Evolutionary conservation across 2,329 filamentous ascomycete genomes (phyloP), one percentile per base, ranked within the genome.

Genomic region (Volutella citrinella): DNA sequence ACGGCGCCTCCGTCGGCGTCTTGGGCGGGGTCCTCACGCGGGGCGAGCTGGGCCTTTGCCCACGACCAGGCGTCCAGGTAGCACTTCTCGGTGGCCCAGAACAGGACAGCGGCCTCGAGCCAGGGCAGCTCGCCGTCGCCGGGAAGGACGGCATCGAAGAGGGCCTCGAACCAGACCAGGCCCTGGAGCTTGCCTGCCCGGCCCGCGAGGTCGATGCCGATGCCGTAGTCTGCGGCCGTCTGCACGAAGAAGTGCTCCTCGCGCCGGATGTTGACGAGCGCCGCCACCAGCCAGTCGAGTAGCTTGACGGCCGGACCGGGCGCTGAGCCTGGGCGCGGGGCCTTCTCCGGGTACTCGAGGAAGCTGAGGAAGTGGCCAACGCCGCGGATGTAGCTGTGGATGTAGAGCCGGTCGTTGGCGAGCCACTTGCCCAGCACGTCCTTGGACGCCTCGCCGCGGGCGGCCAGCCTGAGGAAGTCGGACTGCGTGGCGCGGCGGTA

Each of bases 41-140:
- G 42, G 3, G 50, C 45, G 13, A 63, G 54, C 46, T 70, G 60
- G 5, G 54, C 43, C 42, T 56, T 65, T 5, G 72, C 71, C 55
- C 68, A 73, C 9, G 63, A 66, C 80, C 80, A 83, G 10, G 78
- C 71, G 23, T 74, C 66, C 13, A 81, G 54, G 52, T 82, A 83
- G 40, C 70, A 74, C 28, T 69, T 77, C 61, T 91, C 85, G 2
- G 82, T 87, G n/a, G 78, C 80, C 80, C 83, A 90, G 16, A 89
- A 73, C n/a, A 86, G 71, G 4, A 87, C 73, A 42, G 87, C 68
- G 6, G 80, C 82, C 54, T 88, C 82, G 4, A 89, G 61, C 51
- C 67, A 71, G 0, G 64, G 59, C 1, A 86, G 54, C 2, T 43
- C 34, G 3, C 49, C 43, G 3, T 61, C 69, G 4, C 66, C 64